phyloP scores from a whole-genome alignment of 176 grass and related monocot genomes.

The Ananas comosus region DNA sequence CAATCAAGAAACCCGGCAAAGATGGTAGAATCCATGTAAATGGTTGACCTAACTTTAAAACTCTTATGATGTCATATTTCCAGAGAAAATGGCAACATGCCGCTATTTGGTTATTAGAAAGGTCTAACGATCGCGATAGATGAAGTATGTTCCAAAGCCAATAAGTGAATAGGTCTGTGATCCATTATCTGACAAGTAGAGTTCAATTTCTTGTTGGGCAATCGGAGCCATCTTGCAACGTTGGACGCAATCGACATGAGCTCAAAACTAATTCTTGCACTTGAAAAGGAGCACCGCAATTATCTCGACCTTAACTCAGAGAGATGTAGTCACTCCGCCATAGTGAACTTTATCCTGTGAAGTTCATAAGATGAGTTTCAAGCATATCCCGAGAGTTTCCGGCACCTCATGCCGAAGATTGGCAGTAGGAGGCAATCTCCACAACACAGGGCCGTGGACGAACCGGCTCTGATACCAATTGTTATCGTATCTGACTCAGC shows the following conservation, averaged over 20 bases:
- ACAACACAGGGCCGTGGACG: too few species aligned
- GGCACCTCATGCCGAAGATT: too few species aligned
- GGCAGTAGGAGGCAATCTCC: too few species aligned
- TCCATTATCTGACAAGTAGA: slow-evolving; percentile 25
- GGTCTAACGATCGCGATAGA: neutral
- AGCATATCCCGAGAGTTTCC: too few species aligned
- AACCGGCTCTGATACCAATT: too few species aligned
- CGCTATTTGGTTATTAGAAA: slow-evolving; percentile 14
- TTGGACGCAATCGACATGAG: neutral
- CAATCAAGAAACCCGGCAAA: neutral
- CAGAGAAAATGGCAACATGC: slow-evolving; percentile 10
- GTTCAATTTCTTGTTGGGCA: neutral
- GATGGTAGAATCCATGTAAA: slow-evolving; percentile 2
- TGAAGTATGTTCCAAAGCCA: slow-evolving; percentile 24
- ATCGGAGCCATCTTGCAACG: slow-evolving; percentile 20
- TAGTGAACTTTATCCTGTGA: accelerated
- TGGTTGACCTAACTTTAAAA: neutral
- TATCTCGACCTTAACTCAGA: neutral
- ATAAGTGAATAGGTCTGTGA: slow-evolving; percentile 15
- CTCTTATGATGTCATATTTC: neutral
- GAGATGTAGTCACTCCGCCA: accelerated
- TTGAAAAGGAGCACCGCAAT: slow-evolving; percentile 27
- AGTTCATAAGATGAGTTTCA: slow-evolving; percentile 15
- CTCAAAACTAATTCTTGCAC: neutral
- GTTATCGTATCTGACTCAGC: too few species aligned